phyloP scores from a whole-genome alignment of 1,139 yeast genomes.

The Eremothecium gossypii region DNA sequence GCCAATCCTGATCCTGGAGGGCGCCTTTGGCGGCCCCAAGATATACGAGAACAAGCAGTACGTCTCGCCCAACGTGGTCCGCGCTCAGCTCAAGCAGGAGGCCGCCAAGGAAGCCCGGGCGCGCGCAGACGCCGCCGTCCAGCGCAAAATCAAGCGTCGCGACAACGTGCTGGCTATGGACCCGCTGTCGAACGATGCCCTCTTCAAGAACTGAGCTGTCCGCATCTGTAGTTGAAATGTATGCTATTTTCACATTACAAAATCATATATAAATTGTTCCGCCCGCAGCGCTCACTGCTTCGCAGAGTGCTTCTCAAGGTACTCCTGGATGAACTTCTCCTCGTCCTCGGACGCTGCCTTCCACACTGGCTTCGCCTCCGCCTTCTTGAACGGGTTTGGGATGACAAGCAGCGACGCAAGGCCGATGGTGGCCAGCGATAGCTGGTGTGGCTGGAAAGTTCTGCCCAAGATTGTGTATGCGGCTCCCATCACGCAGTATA shows the following conservation, averaged over 20 bases:
- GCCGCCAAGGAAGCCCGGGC: conserved; percentile 72
- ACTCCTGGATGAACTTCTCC: conserved; percentile 61
- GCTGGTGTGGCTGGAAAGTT: conserved; percentile 63
- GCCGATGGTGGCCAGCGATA: conserved; percentile 63
- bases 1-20: conserved; percentile 84
- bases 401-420: conserved; percentile 46
- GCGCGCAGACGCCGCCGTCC: conserved; percentile 72
- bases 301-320: conserved; percentile 25
- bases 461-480: conserved; percentile 72
- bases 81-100: conserved; percentile 78
- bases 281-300: conserved; percentile 1
- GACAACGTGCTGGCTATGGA: conserved; percentile 68
- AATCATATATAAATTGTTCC: not conserved
- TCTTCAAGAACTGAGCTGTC: conserved; percentile 46
- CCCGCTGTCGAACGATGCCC: conserved; percentile 72
- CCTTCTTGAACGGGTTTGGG: conserved; percentile 68
- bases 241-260: conserved; percentile 1
- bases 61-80: conserved; percentile 89
- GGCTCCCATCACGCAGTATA: conserved; percentile 53
- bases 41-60: conserved; percentile 94
- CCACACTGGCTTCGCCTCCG: conserved; percentile 56
- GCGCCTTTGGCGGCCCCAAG: conserved; percentile 97
- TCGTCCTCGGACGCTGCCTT: conserved; percentile 79
- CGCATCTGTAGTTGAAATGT: conserved; percentile 1
- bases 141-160: conserved; percentile 66